Evolutionary conservation across 257 asterid species (phyloP), one percentile per base, ranked within the genome.

Genomic region (Przewalskia tangutica): DNA sequence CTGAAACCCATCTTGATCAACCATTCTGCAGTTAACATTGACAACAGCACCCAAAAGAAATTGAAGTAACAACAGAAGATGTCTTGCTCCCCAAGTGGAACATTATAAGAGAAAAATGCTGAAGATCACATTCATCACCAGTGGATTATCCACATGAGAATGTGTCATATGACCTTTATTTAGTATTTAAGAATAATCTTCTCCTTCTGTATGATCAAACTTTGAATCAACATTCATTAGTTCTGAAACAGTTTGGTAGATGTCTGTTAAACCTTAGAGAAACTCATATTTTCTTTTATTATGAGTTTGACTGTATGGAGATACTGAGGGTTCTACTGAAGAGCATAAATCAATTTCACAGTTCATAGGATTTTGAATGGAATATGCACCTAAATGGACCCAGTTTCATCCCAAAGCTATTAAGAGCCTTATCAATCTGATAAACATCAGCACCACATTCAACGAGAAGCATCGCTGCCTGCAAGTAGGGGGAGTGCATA

Each of bases 321-420:
- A 67, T 40, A 67, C 50, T 65, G 54, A 40, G 53, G 5, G 8
- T 67, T 67, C 54, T 16, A 38, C 14, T 67, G 51, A 38, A 8
- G 16, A 40, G 34, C 34, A 67, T 32, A 67, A 17, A 10, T 67
- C 34, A 0, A 67, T 67, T 67, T 40, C 32, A 4, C 32, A 4
- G 40, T 67, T 40, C 77, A 67, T 67, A 67, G 77, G 53, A 67
- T 40, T 32, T 40, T 40, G 54, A 67, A 40, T 40, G 17, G 50
- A 65, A 40, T 40, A 40, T 38, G 77, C 77, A 96, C 98, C 99
- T 96, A 89, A 96, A 96, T 34, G 98, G 99, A 16, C 99, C 99
- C 97, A 96, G 92, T 0, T 98, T 98, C 99, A 96, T 91, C 75
- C 99, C 99, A 46, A 91, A 96, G 88, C 92, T 96, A 78, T 97